Evolutionary conservation across 768 basidiomycete species (phyloP).

Genomic region (Tylopilus rubrobrunneus): DNA sequence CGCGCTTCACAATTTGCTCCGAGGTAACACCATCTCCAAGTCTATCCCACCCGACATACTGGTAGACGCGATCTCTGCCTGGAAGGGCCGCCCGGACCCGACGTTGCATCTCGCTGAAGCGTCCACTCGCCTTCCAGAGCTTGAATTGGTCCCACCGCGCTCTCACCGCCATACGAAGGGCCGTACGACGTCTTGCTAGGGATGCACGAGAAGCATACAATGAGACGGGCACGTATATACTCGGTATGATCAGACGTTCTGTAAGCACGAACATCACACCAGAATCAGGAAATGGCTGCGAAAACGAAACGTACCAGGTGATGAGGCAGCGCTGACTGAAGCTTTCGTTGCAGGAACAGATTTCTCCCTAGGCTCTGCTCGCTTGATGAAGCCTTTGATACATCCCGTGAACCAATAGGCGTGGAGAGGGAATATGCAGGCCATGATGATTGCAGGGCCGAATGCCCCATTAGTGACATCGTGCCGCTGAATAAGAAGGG

Average conservation of each 20-base stretch:
- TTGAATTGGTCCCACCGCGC: constrained; percentile 29
- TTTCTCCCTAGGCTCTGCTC: constrained; percentile 14
- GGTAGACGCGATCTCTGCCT: constrained; percentile 25
- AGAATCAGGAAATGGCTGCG: not conserved
- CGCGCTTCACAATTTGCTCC: not conserved
- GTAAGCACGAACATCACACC: not conserved
- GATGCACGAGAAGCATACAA: constrained; percentile 18
- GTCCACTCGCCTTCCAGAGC: constrained; percentile 25
- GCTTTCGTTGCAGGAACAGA: not conserved
- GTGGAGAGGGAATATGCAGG: constrained; percentile 46
- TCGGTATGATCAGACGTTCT: constrained; percentile 18
- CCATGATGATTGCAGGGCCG: constrained; percentile 38
- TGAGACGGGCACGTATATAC: not conserved
- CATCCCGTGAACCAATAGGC: constrained; percentile 52
- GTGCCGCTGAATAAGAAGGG: constrained; percentile 30
- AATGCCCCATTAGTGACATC: constrained; percentile 32
- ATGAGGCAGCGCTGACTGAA: not conserved
- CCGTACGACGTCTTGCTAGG: constrained; percentile 25
- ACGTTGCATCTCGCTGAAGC: constrained; percentile 26
- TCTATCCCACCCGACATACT: constrained; percentile 28
- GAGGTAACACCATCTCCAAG: not conserved
- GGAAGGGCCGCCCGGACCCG: constrained; percentile 28
- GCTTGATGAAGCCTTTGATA: constrained; percentile 43
- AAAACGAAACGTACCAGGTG: constrained; percentile 8
- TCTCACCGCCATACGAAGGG: constrained; percentile 26